Percentiles rank a stretch among this genome's conserved stretches.
These are phyloP conservation scores for Kentomonas sorsogonicus DNA, from an alignment of 208 protist species.

Conservation along the genomic window DNA sequence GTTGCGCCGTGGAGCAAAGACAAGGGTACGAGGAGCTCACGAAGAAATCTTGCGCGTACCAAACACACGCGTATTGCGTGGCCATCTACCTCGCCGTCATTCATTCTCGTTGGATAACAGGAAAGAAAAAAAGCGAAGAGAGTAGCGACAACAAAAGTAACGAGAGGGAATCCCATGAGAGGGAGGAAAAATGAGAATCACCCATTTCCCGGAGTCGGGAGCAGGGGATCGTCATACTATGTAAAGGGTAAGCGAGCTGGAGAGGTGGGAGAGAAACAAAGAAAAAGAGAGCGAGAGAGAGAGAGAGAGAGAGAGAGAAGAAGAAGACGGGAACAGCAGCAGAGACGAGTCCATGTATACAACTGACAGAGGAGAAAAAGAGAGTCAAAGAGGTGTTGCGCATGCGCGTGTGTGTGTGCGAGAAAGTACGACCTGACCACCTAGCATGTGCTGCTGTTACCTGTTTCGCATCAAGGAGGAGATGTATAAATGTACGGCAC, in stretches of 20 bases:
- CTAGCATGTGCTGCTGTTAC: too few relatives aligned
- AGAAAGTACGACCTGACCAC: too few relatives aligned
- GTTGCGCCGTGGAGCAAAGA: background rate
- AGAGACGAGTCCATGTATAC: too few relatives aligned
- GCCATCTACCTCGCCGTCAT: background rate
- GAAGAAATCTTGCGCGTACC: too few relatives aligned
- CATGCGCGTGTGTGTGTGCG: too few relatives aligned
- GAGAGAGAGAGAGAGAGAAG: too few relatives aligned
- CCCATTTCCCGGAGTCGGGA: background rate
- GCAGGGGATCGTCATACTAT: background rate
- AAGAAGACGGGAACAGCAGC: too few relatives aligned
- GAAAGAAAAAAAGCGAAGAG: background rate
- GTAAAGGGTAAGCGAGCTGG: background rate
- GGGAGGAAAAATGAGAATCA: background rate
- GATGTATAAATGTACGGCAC: too few relatives aligned
- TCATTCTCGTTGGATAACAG: background rate
- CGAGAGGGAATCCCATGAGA: background rate
- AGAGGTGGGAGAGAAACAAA: background rate
- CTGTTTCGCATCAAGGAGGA: too few relatives aligned
- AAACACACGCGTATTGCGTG: too few relatives aligned
- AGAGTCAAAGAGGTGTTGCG: too few relatives aligned
- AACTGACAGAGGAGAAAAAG: too few relatives aligned
- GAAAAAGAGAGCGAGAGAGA: background rate
- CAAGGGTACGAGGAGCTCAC: background rate
- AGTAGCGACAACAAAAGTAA: background rate